Evolutionary conservation across 768 basidiomycete species (phyloP).

Genomic region (Tremella yokohamensis): DNA sequence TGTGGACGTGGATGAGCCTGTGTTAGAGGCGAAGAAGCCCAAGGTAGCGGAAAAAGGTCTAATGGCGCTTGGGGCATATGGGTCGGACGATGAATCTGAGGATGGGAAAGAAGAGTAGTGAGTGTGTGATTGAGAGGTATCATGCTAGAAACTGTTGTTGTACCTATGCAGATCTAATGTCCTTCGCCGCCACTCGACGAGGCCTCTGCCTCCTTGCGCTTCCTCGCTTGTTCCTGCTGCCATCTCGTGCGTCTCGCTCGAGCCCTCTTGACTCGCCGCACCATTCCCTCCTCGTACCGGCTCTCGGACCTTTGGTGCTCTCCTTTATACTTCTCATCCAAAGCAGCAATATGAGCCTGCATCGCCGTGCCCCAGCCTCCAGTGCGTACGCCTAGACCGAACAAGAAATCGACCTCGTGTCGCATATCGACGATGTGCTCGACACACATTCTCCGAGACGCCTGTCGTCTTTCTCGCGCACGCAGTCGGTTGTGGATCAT

Average conservation of each 20-base stretch:
- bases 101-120: slow-evolving; percentile 8
- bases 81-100: slow-evolving; percentile 19
- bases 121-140: not conserved
- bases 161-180: not conserved
- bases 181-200: not conserved
- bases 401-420: slow-evolving; percentile 35
- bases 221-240: slow-evolving; percentile 11
- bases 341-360: slow-evolving; percentile 11
- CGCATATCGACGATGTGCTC: slow-evolving; percentile 29
- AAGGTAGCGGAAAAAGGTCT: slow-evolving; percentile 8
- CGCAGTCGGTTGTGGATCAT: slow-evolving; percentile 62
- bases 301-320: slow-evolving; percentile 20
- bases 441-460: slow-evolving; percentile 15
- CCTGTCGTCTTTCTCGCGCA: slow-evolving; percentile 56
- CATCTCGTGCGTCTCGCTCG: slow-evolving; percentile 12
- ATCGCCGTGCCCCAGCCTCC: slow-evolving; percentile 22
- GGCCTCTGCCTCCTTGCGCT: slow-evolving; percentile 3
- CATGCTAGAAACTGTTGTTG: not conserved
- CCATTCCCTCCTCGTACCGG: slow-evolving; percentile 13
- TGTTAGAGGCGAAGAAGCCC: not conserved
- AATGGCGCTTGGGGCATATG: slow-evolving; percentile 36
- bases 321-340: slow-evolving; percentile 17
- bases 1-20: not conserved
- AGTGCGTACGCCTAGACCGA: slow-evolving; percentile 8
- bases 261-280: slow-evolving; percentile 18